Evolutionary conservation across 2,329 filamentous ascomycete genomes (phyloP), one percentile per base, ranked within the genome.

Genomic region (Fusarium sp.): DNA sequence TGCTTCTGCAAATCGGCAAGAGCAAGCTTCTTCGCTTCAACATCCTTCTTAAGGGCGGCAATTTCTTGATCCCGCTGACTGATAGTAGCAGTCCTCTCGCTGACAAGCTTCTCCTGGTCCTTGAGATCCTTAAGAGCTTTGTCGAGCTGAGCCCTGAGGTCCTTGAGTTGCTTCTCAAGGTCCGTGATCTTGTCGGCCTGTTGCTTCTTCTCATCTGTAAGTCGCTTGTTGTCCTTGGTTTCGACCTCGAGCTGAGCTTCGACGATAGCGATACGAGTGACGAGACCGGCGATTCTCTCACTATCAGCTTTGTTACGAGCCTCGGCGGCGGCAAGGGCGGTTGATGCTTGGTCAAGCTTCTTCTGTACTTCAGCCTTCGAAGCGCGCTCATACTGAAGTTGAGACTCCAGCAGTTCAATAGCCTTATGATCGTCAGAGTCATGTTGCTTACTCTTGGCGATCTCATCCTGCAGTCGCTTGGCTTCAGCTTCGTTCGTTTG

Each of bases 291-390:
- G 1, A 60, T 34, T 3, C 12, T 52, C 1, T 42, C 55, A 2
- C 18, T 16, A 0, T 50, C 55, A 0, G 9, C n/a, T 16, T 43
- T 10, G 8, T n/a, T 16, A 27, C 59, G 57, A 32, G 55, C 40
- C 2, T 63, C 59, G 3, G 55, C 46, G 1, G 38, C 55, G 4
- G 38, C 18, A 27, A 63, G 46, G 2, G 14, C 24, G 2, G 46
- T 51, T 1, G 25, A 34, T 2, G 30, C 4, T 6, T 25, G 6
- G 11, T 63, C 55, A 1, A 63, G 45, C 12, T 22, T 40, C 24
- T 60, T 63, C 30, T 63, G 59, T 2, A 60, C 15, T 8, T 63
- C 55, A 0, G 55, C 56, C 20, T 63, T 60, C 0, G 46, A 60
- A 8, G 59, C 38, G 1, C 55, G 24, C 15, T 63, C 59, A 11